These are phyloP conservation scores for Fagopyrum homotropicum DNA, from an alignment of 148 eudicot genomes.

Conservation along the genomic window DNA sequence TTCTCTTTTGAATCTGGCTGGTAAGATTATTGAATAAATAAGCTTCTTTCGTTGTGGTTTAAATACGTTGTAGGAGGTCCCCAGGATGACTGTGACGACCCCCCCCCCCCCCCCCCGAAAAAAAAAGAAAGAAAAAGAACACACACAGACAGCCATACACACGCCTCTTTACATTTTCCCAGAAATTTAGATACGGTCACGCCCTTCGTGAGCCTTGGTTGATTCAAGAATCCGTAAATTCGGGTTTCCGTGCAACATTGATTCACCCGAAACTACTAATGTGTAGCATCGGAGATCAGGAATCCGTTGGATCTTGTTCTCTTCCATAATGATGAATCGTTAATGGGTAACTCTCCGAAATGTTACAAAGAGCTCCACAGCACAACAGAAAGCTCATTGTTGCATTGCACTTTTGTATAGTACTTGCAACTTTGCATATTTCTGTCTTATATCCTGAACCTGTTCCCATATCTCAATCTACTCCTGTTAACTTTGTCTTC, in stretches of 20 bases:
- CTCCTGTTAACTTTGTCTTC: background rate
- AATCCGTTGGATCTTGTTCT: background rate
- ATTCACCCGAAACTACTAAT: background rate
- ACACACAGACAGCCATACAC: no score
- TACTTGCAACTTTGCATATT: background rate
- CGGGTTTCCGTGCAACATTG: background rate
- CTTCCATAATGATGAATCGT: background rate
- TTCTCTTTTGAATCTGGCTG: conserved; percentile 68
- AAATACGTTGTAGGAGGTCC: background rate
- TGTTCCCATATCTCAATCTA: background rate
- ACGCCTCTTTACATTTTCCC: background rate
- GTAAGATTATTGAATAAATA: conserved; percentile 24
- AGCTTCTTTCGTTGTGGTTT: background rate
- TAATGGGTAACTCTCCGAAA: background rate
- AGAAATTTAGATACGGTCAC: background rate
- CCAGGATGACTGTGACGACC: background rate
- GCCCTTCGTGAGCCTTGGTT: background rate
- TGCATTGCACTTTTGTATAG: background rate
- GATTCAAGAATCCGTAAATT: background rate
- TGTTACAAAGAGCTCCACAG: background rate
- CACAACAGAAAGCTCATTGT: background rate
- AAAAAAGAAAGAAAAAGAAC: no score
- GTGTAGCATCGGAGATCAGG: background rate
- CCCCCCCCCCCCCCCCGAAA: no score
- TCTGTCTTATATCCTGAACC: background rate